phyloP scores from a whole-genome alignment of 257 asterid species.

The Mitragyna speciosa region DNA sequence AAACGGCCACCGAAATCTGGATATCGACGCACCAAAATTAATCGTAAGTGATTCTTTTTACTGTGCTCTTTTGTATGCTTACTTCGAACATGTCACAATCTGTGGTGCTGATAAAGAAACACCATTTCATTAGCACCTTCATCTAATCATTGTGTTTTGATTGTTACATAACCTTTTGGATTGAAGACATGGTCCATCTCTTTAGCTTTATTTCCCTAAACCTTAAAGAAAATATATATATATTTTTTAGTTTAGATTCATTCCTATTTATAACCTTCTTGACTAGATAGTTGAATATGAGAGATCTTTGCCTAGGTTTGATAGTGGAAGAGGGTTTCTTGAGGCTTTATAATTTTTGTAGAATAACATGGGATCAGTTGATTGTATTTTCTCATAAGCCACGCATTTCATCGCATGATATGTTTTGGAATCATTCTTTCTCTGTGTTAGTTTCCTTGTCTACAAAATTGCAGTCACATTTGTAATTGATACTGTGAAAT shows the following conservation, averaged over 20 bases:
- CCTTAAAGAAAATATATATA: background rate
- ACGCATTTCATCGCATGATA: background rate
- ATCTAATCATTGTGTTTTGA: background rate
- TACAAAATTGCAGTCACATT: background rate
- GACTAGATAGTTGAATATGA: background rate
- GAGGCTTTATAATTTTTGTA: slow-evolving; percentile 2
- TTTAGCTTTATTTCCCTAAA: background rate
- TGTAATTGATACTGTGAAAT: background rate
- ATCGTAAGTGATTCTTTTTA: slow-evolving; percentile 53
- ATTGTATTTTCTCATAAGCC: background rate
- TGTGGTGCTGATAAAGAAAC: background rate
- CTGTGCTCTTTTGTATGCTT: background rate
- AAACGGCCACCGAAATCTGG: slow-evolving; percentile 75
- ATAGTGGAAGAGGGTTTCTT: background rate
- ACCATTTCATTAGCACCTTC: background rate
- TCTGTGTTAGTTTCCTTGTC: background rate
- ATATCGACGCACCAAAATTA: slow-evolving; percentile 76
- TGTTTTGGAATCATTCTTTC: background rate
- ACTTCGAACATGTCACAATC: background rate
- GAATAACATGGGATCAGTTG: background rate
- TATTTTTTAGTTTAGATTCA: background rate
- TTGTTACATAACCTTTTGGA: background rate
- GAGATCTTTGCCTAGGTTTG: background rate
- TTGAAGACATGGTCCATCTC: background rate
- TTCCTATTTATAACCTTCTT: background rate